Evolutionary conservation across 2,329 filamentous ascomycete species (phyloP), one percentile per base, ranked within the genome.

Genomic region (Trichoderma sp.): DNA sequence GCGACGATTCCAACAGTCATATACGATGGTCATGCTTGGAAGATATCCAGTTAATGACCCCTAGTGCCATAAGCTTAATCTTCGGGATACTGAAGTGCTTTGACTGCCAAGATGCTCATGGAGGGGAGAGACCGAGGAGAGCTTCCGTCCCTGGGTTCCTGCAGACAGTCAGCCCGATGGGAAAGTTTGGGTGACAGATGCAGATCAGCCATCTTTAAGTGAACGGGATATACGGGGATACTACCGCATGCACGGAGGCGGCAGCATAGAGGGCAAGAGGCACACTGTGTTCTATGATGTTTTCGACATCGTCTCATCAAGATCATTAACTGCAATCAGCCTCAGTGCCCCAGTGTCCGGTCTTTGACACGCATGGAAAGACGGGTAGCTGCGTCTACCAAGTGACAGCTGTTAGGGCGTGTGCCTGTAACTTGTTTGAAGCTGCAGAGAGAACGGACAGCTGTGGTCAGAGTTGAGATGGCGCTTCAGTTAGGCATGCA

Each of bases 401-500:
- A 66, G 64, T 66, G 54, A 66, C 64, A 55, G 24, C 37, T 59
- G 13, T 55, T n/a, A 49, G 64, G 21, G 14, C n/a, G n/a, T 37
- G 54, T 52, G 32, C 24, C 46, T 34, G 7, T 26, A 46, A 4
- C 7, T 26, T 28, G 52, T 26, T 34, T 26, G 64, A 37, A n/a
- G 39, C 24, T 39, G 18, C 7, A 43, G 28, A 55, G 24, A 5
- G 49, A 28, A 43, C 24, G 32, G 39, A 30, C 30, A 49, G 63
- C 37, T 51, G 64, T 26, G 51, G 39, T 37, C 39, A 37, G 54
- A 39, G 54, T 30, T 51, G 14, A 28, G n/a, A 26, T 55, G 43
- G 61, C 51, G 11, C 8, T 30, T 43, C 18, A 24, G 30, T 11
- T 34, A n/a, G 39, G 39, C 21, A 51, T 26, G 61, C 11, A 28